Evolutionary conservation across 2,329 filamentous ascomycete genomes (phyloP), one percentile per base, ranked within the genome.

Genomic region (Bretziella fagacearum): DNA sequence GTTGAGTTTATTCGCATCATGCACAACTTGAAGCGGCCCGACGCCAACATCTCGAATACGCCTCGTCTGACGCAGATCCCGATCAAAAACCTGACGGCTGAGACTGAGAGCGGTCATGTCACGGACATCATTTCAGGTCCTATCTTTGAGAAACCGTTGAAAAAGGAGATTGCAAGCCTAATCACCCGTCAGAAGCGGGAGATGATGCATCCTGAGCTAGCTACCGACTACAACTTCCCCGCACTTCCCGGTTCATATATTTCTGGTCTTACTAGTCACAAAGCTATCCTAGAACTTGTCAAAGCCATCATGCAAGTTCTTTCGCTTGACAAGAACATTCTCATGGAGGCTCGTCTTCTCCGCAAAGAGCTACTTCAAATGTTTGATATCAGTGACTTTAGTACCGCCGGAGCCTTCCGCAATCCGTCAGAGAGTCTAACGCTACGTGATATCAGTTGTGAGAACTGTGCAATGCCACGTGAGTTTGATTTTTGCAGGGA

Each of bases 371-470:
- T 98, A 0, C 74, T 98, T 0, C 73, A 79, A 7, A 71, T 96
- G 45, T 95, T 98, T 61, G 91, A 98, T 48, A 79, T 98, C 46
- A 82, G 86, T 55, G 91, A 98, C 62, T 98, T 98, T 66, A 83
- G 80, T 60, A 73, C 79, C 46, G 84, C 89, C 47, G 89, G 82
- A n/a, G 73, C 78, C 2, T 98, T 96, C 61, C 69, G 74, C 51
- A 96, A 96, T 59, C 89, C 91, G 0, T 83, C 77, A 44, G 77
- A 81, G 47, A 79, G 71, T 37, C 71, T 96, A 3, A 74, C 73
- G 53, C 66, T 98, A 3, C 60, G 71, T 3, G 81, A 89, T 57
- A 65, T 95, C 26, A 83, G 84, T 52, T 98, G 91, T 62, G 79
- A 87, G 54, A 84, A 84, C 59, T 98, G 91, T 66, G 94, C 87